Percentiles rank a stretch among this genome's conserved stretches.
Conservation (phyloP, 805 yeast species). For the Grigorovia humatica region DNA sequence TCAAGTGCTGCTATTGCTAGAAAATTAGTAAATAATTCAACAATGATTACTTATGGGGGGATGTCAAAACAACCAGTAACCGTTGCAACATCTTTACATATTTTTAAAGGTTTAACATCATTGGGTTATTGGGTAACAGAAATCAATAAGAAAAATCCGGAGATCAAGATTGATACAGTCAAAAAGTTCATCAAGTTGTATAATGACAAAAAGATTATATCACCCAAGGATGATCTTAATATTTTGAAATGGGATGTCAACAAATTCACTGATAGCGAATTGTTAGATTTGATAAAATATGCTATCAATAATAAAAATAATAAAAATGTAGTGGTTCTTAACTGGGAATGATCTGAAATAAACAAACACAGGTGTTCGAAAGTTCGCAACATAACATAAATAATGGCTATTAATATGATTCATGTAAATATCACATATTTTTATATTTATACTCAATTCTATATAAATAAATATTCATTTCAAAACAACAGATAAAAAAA, state of each 20-base stretch:
- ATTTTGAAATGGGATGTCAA: conserved; percentile 28
- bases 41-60: conserved; percentile 88
- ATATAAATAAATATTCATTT: not conserved
- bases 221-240: conserved; percentile 35
- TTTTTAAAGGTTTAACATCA: conserved; percentile 78
- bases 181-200: conserved; percentile 46
- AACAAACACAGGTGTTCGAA: not conserved
- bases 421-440: not conserved
- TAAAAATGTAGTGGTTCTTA: conserved; percentile 22
- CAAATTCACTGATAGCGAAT: conserved; percentile 29
- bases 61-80: conserved; percentile 94
- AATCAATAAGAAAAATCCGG: conserved; percentile 50
- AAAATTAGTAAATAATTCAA: conserved; percentile 64
- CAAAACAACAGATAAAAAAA: not conserved
- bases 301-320: conserved; percentile 34
- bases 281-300: conserved; percentile 33
- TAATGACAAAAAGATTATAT: conserved; percentile 45
- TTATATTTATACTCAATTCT: too few relatives aligned
- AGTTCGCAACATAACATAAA: too few relatives aligned
- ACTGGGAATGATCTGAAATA: conserved; percentile 18
- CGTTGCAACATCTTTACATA: conserved; percentile 80
- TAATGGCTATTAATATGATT: too few relatives aligned
- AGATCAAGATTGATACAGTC: conserved; percentile 46
- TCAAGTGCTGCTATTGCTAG: conserved; percentile 75
- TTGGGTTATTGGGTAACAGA: conserved; percentile 91